Conservation (phyloP, 331 rosid species). For the Malus hybrid region DNA sequence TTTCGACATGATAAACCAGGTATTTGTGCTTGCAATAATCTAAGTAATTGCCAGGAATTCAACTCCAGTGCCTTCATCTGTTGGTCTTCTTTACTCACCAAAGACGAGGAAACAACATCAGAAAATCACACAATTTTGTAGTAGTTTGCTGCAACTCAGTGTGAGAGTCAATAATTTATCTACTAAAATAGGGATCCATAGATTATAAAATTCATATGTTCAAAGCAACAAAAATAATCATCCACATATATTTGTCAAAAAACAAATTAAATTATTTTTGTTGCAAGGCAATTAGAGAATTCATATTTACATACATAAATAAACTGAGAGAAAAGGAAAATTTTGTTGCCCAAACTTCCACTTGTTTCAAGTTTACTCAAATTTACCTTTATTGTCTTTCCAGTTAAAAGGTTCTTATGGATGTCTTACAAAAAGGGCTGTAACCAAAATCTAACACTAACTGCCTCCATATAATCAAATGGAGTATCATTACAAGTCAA, state of each 20-base stretch:
- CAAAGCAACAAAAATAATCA: not conserved
- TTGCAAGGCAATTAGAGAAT: not conserved
- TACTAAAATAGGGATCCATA: not conserved
- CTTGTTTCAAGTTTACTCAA: not conserved
- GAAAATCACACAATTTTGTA: not conserved
- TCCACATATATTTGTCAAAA: not conserved
- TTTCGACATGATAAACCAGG: slow-evolving; percentile 60
- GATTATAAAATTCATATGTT: not conserved
- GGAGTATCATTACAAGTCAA: not conserved
- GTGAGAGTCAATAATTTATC: not conserved
- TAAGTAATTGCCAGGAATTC: slow-evolving; percentile 86
- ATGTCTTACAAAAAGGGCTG: not conserved
- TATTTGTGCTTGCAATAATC: slow-evolving; percentile 79
- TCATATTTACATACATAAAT: not conserved
- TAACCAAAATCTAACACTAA: no score
- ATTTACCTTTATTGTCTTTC: not conserved
- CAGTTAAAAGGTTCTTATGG: not conserved
- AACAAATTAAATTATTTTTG: not conserved
- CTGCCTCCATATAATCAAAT: not conserved
- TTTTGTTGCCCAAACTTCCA: not conserved
- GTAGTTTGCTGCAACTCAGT: not conserved
- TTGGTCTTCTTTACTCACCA: slow-evolving; percentile 45
- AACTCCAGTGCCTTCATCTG: slow-evolving; percentile 75
- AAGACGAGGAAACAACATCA: slow-evolving; percentile 1
- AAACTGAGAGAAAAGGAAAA: not conserved